Evolutionary conservation across 257 asterid genomes (phyloP).

Genomic region (Salvia miltiorrhiza): DNA sequence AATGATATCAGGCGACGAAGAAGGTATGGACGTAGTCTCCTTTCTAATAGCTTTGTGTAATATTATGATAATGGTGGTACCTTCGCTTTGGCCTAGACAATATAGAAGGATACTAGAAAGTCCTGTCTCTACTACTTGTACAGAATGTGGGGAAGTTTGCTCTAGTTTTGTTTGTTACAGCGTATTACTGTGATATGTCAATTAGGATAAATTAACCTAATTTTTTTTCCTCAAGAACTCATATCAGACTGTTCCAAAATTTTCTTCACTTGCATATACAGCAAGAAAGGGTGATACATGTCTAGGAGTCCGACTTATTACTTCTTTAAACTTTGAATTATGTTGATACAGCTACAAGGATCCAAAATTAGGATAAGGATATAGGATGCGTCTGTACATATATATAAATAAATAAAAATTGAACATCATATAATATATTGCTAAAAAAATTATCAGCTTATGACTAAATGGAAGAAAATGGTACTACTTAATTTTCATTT

Average conservation of each 20-base stretch:
- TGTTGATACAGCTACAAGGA: background rate
- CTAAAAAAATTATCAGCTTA: background rate
- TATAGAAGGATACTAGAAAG: background rate
- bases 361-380: background rate
- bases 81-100: background rate
- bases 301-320: background rate
- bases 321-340: background rate
- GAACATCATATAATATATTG: background rate
- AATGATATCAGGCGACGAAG: slow-evolving; percentile 58
- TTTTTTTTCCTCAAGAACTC: slow-evolving; percentile 1
- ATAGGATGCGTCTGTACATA: background rate
- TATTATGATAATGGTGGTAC: background rate
- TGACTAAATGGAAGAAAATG: background rate
- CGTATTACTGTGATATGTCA: slow-evolving; percentile 6
- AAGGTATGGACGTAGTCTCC: slow-evolving; percentile 48
- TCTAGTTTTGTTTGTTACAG: background rate
- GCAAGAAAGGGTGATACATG: background rate
- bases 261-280: background rate
- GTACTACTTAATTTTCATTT: background rate
- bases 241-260: background rate
- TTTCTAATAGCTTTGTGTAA: background rate
- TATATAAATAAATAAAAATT: background rate
- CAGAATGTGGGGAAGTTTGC: background rate
- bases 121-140: background rate
- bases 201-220: background rate